A percentile compares a stretch with the other conserved stretches of the same genome.
These are phyloP conservation scores for Purpureocillium takamizusanense DNA, from an alignment of 2,329 filamentous ascomycete genomes.

Conservation along the genomic window DNA sequence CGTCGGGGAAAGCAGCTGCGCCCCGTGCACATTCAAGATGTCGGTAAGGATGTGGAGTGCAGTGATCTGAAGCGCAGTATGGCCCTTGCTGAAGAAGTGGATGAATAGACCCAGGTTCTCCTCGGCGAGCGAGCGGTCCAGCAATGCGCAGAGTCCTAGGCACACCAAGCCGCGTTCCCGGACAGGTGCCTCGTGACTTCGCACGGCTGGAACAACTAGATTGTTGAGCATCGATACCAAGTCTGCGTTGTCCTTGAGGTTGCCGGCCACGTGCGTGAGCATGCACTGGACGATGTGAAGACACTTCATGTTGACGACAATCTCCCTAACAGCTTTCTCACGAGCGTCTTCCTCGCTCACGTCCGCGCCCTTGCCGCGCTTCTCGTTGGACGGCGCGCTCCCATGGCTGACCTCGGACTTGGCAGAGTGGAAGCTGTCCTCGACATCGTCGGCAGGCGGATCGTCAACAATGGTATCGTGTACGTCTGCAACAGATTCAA, in stretches of 20 bases:
- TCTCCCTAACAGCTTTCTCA: conserved; percentile 75
- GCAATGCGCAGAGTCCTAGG: conserved; percentile 79
- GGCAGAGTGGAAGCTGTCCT: conserved; percentile 85
- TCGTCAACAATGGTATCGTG: conserved; percentile 86
- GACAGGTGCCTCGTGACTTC: conserved; percentile 86
- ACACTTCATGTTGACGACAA: conserved; percentile 97
- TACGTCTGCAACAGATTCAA: conserved; percentile 92
- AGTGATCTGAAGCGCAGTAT: conserved; percentile 81
- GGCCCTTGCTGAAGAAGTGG: conserved; percentile 91
- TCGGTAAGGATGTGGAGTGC: conserved; percentile 88
- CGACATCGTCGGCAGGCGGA: conserved; percentile 42
- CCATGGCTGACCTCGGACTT: conserved; percentile 72
- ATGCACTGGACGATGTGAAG: conserved; percentile 96
- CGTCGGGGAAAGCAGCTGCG: conserved; percentile 60
- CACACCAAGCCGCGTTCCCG: conserved; percentile 85
- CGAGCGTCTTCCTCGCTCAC: conserved; percentile 56
- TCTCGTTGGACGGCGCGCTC: conserved; percentile 41
- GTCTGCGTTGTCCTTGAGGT: conserved; percentile 80
- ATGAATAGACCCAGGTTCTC: conserved; percentile 91
- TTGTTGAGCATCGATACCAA: conserved; percentile 98
- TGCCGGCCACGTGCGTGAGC: conserved; percentile 84
- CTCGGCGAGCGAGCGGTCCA: conserved; percentile 84
- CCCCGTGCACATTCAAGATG: conserved; percentile 81
- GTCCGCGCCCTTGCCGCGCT: conserved; percentile 30
- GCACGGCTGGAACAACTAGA: conserved; percentile 87